Conservation (phyloP, 495 filamentous ascomycete genomes). For the Xylaria nigripes region DNA sequence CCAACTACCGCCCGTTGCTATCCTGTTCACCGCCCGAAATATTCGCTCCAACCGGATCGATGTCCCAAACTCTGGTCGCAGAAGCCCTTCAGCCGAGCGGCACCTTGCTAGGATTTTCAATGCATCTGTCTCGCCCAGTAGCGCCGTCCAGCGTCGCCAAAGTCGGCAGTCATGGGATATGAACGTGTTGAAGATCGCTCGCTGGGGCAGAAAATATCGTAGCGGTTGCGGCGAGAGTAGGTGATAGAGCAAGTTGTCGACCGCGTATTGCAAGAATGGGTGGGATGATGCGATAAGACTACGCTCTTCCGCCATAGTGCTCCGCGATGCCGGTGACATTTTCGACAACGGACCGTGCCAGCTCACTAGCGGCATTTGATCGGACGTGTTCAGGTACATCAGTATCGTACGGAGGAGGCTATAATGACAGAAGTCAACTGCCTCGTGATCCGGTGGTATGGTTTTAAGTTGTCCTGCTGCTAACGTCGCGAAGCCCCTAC, state of each 20-base stretch:
- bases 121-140: slow-evolving; percentile 26
- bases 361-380: slow-evolving; percentile 26
- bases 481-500: slow-evolving; percentile 28
- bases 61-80: slow-evolving; percentile 31
- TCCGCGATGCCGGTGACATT: slow-evolving; percentile 5
- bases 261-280: slow-evolving; percentile 33
- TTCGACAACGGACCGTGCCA: neutral
- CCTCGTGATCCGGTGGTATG: slow-evolving; percentile 11
- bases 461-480: slow-evolving; percentile 2
- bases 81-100: slow-evolving; percentile 8
- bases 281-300: slow-evolving; percentile 24
- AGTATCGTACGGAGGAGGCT: slow-evolving; percentile 28
- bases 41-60: slow-evolving; percentile 13
- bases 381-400: slow-evolving; percentile 31
- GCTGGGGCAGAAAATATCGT: slow-evolving; percentile 32
- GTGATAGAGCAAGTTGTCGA: slow-evolving; percentile 29
- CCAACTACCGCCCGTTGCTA: slow-evolving; percentile 3
- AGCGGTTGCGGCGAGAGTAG: slow-evolving; percentile 24
- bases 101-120: slow-evolving; percentile 16
- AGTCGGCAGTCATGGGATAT: slow-evolving; percentile 22
- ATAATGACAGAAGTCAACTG: slow-evolving; percentile 28
- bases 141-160: slow-evolving; percentile 32
- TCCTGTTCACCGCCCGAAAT: slow-evolving; percentile 4
- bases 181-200: slow-evolving; percentile 18
- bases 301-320: slow-evolving; percentile 19